A percentile compares a stretch with the other conserved stretches of the same genome.
Evolutionary conservation across 2,329 filamentous ascomycete species (phyloP).

Genomic region (Aulographum hederae): DNA sequence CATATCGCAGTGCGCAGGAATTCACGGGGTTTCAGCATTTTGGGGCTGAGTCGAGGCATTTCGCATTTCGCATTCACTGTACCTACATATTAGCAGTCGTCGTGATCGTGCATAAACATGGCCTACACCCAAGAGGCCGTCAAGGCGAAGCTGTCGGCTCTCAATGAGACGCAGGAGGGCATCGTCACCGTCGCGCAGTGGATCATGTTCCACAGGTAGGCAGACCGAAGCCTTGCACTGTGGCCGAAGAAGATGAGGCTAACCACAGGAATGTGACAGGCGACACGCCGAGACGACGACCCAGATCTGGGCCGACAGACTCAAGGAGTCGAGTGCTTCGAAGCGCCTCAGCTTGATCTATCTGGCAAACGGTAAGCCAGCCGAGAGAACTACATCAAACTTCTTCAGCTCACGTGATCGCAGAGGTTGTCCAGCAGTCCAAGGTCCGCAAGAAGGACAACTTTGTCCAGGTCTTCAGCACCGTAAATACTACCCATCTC

Average conservation of each 20-base stretch:
- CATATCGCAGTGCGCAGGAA: too few species aligned
- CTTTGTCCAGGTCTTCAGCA: constrained; percentile 80
- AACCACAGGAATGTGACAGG: constrained; percentile 27
- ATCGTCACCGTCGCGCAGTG: constrained; percentile 95
- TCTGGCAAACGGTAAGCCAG: constrained; percentile 69
- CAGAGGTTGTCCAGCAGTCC: constrained; percentile 91
- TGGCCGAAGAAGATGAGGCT: neutral
- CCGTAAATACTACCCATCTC: constrained; percentile 26
- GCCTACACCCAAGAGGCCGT: constrained; percentile 93
- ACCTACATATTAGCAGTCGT: too few species aligned
- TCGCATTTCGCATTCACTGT: too few species aligned
- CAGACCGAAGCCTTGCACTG: constrained; percentile 5
- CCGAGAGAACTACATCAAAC: neutral
- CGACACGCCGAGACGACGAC: constrained; percentile 85
- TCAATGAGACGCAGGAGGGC: constrained; percentile 95
- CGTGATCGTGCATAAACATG: too few species aligned
- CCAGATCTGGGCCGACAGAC: constrained; percentile 73
- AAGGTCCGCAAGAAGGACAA: constrained; percentile 85
- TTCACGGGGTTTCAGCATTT: too few species aligned
- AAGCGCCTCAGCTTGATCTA: constrained; percentile 87
- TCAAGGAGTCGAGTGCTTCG: constrained; percentile 71
- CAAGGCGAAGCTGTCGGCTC: constrained; percentile 78
- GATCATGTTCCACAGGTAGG: constrained; percentile 97
- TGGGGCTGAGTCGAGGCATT: too few species aligned
- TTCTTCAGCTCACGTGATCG: constrained; percentile 2